Base-by-base conservation (phyloP, 257 asterid genomes). In the Ballota nigra region DNA sequence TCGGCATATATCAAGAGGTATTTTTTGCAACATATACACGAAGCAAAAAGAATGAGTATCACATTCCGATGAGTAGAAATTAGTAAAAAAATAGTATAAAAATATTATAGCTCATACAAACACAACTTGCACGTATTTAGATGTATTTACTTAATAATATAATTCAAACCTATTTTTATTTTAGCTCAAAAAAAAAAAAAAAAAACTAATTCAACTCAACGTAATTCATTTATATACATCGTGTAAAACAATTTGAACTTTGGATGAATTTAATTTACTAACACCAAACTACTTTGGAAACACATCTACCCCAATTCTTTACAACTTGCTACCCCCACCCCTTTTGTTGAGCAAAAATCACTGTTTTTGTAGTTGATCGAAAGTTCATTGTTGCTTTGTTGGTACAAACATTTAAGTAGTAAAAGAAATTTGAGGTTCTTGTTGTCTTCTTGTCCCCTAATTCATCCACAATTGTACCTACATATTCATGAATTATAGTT, bases 391-490 rank as follows among this genome's bases (percentile, higher is more conserved):
- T 67, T 75, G 66, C 8, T 36, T 29, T 38, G 16, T 67, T 75
- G 66, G 63, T 51, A 9, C 15, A 26, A 52, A 28, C 71, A 72
- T 63, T 65, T 63, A 70, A 55, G 41, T 49, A 45, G 47, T 57
- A n/a, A 12, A 31, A 24, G 64, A 71, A 77, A 65, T 57, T 33
- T 53, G 34, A 33, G 58, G 20, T 8, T 71, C 23, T 64, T 65
- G 51, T 23, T 59, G 64, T 57, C 64, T 77, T 45, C 31, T 12
- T 77, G 81, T 77, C 77, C 70, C 81, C 77, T 20, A 31, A 57
- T n/a, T 57, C 28, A 13, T 63, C 59, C 73, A 47, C 73, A 70
- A 4, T 55, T 16, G 19, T 70, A 33, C 69, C 68, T 41, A 41
- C 15, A 12, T 55, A 64, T 76, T 64, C 9, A 26, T 1, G n/a